Evolutionary conservation across 2,329 filamentous ascomycete genomes (phyloP).

Genomic region (Diaporthe batatas): DNA sequence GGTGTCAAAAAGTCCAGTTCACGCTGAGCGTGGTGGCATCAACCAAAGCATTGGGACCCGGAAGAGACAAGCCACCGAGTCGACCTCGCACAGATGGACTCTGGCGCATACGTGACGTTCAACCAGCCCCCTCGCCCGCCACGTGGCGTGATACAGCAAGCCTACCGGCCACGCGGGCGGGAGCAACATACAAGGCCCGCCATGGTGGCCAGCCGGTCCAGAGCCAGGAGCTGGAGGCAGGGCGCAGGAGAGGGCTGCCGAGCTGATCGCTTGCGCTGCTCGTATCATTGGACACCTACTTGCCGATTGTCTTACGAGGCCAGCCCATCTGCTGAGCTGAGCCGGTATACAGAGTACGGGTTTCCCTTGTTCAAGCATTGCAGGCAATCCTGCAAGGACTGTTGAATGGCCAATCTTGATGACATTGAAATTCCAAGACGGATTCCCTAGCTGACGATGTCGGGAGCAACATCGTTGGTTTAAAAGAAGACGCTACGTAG

Average conservation of each 20-base stretch:
- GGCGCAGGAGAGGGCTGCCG: neutral
- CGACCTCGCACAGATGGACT: neutral
- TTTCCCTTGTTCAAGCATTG: too few relatives aligned
- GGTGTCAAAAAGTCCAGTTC: neutral
- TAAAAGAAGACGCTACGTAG: constrained; percentile 21
- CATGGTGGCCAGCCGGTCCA: neutral
- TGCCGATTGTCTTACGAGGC: neutral
- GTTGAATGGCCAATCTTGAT: neutral
- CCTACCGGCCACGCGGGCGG: neutral
- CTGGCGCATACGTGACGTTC: neutral
- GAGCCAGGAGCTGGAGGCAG: constrained; percentile 3
- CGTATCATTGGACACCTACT: neutral
- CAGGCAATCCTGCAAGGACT: neutral
- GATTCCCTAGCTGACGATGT: neutral
- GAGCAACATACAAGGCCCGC: neutral
- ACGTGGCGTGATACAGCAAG: constrained; percentile 2
- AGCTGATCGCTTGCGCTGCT: constrained; percentile 16
- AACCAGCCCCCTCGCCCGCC: constrained; percentile 1
- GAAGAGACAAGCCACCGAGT: neutral
- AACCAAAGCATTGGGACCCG: neutral
- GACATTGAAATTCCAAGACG: neutral
- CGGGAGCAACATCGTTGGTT: neutral
- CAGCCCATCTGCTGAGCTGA: constrained; percentile 8
- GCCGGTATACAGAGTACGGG: neutral
- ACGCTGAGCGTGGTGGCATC: neutral